Evolutionary conservation across 148 eudicot genomes (phyloP), one percentile per base, ranked within the genome.

Genomic region (Amaranthus palmeri): DNA sequence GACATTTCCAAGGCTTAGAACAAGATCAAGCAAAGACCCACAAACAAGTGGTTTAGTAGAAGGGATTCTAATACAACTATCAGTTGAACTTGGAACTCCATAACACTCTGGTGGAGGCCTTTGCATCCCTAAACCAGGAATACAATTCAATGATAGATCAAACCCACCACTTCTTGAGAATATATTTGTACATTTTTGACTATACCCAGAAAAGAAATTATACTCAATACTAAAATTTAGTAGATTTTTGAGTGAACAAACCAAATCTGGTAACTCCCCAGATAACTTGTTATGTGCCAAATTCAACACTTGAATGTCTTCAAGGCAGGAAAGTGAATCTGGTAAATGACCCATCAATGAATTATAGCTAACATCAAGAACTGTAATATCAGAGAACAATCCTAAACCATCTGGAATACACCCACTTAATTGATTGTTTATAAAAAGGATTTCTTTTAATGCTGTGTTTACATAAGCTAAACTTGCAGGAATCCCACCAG

Each of bases 321-420:
- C 69, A 17, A 93, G 82, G 40, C 97, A 93, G 2, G 96, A 93
- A 5, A 91, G 17, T 0, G 98, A 81, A 36, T 87, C 88, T 0
- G 98, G 98, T 58, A 93, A 78, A 69, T 88, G 95, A 72, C 98
- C 95, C 83, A 80, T 82, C 46, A 93, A 71, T 1, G 86, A 85
- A 58, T 91, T 91, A 15, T 52, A 81, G 76, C 98, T 91, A 54
- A 83, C 72, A 73, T 93, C 98, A 45, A 93, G 74, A 12, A 93
- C 96, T 52, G 83, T 83, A 61, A 93, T 75, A 70, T 87, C 93
- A 6, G 87, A 79, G 83, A 92, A 90, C 43, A 88, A 65, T n/a
- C 98, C 96, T 6, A 88, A 70, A 0, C 90, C 88, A 65, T 90
- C 82, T 0, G 98, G 98, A 53, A 88, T 82, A 72, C 97, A 90